Conservation (phyloP, 2,329 filamentous ascomycete genomes). For the Paracamarosporium sp. region DNA sequence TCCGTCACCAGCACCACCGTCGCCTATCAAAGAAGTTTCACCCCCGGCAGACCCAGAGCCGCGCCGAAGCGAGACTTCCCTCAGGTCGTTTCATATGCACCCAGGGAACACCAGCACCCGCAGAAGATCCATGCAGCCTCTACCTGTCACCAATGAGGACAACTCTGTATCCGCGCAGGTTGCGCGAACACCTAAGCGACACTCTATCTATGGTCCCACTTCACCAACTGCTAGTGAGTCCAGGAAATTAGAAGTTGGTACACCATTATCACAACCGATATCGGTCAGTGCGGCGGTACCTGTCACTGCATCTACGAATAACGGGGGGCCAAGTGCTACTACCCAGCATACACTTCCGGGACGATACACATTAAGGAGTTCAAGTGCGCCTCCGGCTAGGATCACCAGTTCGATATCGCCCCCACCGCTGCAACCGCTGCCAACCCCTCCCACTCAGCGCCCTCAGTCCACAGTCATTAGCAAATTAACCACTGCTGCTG, state of each 20-base stretch:
- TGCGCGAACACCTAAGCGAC: conserved; percentile 29
- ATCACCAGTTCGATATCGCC: conserved; percentile 33
- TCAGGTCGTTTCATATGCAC: conserved; percentile 48
- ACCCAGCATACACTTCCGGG: conserved; percentile 23
- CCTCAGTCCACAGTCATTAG: conserved; percentile 32
- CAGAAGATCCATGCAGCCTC: conserved; percentile 47
- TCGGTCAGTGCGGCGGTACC: neutral
- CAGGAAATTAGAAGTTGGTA: conserved; percentile 14
- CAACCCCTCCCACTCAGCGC: conserved; percentile 29
- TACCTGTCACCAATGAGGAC: conserved; percentile 45
- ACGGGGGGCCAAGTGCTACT: conserved; percentile 11
- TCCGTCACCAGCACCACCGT: conserved; percentile 43
- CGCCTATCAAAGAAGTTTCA: conserved; percentile 38
- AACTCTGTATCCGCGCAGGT: conserved; percentile 26
- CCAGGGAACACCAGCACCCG: conserved; percentile 38
- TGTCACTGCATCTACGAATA: conserved; percentile 4
- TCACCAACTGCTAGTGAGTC: conserved; percentile 26
- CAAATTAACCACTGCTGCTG: conserved; percentile 13
- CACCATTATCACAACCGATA: conserved; percentile 8
- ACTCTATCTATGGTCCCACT: conserved; percentile 37
- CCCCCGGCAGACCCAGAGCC: conserved; percentile 33
- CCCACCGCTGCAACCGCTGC: conserved; percentile 34
- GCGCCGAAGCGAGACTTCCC: conserved; percentile 40
- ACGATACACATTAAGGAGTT: conserved; percentile 31
- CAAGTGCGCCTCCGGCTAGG: conserved; percentile 30